Evolutionary conservation across 2,329 filamentous ascomycete genomes (phyloP).

Genomic region (Pestalotiopsis sp.): DNA sequence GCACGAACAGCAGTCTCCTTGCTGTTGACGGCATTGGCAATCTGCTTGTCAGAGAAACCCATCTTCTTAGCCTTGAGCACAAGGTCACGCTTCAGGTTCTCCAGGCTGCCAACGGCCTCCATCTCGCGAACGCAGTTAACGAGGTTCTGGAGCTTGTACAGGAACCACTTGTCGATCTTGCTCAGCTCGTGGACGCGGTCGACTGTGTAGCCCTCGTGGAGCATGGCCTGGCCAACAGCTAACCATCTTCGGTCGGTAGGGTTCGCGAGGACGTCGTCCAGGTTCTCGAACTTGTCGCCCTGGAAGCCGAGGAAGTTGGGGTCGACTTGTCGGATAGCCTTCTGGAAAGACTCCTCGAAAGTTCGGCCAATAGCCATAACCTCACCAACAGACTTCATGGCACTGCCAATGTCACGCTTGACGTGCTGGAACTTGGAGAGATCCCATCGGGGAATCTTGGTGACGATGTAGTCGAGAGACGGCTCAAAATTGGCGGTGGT

Average conservation of each 20-base stretch:
- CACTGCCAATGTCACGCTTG: slow-evolving; percentile 93
- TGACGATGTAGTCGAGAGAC: slow-evolving; percentile 95
- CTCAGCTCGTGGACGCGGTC: slow-evolving; percentile 90
- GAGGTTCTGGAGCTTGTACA: slow-evolving; percentile 97
- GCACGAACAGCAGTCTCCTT: slow-evolving; percentile 90
- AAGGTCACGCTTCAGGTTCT: slow-evolving; percentile 84
- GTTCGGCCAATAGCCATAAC: slow-evolving; percentile 99
- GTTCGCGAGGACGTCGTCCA: slow-evolving; percentile 88
- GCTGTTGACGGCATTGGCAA: slow-evolving; percentile 81
- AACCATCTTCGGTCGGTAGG: slow-evolving; percentile 97
- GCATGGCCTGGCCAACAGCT: slow-evolving; percentile 95
- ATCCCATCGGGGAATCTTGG: slow-evolving; percentile 99
- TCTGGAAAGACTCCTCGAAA: slow-evolving; percentile 98
- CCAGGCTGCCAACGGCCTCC: slow-evolving; percentile 79
- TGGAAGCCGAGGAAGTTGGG: slow-evolving; percentile 91
- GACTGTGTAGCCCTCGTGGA: slow-evolving; percentile 93
- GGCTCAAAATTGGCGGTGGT: slow-evolving; percentile 99
- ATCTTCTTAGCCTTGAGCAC: slow-evolving; percentile 93
- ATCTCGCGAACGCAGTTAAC: slow-evolving; percentile 88
- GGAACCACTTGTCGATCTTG: slow-evolving; percentile 99
- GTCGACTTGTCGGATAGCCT: slow-evolving; percentile 96
- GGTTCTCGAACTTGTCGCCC: slow-evolving; percentile 89
- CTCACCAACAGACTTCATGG: slow-evolving; percentile 99
- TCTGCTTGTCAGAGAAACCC: slow-evolving; percentile 96
- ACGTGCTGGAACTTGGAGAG: slow-evolving; percentile 98